phyloP scores from a whole-genome alignment of 192 early-diverging fungal genomes.

The Podila minutissima region DNA sequence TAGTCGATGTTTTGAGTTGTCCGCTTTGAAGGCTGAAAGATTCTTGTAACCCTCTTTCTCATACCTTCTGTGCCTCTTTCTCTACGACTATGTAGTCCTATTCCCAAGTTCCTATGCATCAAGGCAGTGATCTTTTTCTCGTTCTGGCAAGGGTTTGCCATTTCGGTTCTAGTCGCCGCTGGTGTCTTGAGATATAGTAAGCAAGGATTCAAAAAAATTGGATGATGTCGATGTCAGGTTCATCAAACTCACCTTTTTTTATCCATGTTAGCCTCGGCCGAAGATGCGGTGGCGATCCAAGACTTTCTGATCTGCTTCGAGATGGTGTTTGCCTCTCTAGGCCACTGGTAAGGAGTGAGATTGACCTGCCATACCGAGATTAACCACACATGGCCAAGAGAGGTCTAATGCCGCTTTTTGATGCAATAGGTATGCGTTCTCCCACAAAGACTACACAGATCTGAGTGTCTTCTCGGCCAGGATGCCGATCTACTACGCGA shows the following conservation, averaged over 20 bases:
- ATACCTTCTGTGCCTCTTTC: not conserved
- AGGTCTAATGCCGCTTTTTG: no score
- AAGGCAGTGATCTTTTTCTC: slow-evolving; percentile 96
- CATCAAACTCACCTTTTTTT: not conserved
- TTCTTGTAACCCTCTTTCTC: not conserved
- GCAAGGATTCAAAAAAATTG: slow-evolving; percentile 4
- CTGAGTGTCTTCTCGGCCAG: slow-evolving; percentile 74
- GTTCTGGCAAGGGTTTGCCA: slow-evolving; percentile 90
- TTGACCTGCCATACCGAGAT: not conserved
- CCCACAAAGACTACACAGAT: slow-evolving; percentile 82
- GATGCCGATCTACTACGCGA: slow-evolving; percentile 78
- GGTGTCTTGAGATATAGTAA: slow-evolving; percentile 80
- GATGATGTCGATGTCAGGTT: not conserved
- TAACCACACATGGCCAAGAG: slow-evolving; percentile 1
- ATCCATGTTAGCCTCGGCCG: slow-evolving; percentile 23
- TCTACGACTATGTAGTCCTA: slow-evolving; percentile 64
- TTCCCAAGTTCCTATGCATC: slow-evolving; percentile 95
- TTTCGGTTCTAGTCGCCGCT: slow-evolving; percentile 81
- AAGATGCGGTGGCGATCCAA: slow-evolving; percentile 76
- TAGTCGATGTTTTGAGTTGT: no score
- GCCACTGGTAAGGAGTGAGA: slow-evolving; percentile 67
- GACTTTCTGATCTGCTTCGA: slow-evolving; percentile 93
- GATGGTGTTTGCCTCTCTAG: slow-evolving; percentile 83
- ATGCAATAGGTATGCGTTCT: slow-evolving; percentile 68
- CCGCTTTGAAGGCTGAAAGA: not conserved